Conservation (phyloP, 2,329 filamentous ascomycete species). For the Coniochaeta ligniaria region DNA sequence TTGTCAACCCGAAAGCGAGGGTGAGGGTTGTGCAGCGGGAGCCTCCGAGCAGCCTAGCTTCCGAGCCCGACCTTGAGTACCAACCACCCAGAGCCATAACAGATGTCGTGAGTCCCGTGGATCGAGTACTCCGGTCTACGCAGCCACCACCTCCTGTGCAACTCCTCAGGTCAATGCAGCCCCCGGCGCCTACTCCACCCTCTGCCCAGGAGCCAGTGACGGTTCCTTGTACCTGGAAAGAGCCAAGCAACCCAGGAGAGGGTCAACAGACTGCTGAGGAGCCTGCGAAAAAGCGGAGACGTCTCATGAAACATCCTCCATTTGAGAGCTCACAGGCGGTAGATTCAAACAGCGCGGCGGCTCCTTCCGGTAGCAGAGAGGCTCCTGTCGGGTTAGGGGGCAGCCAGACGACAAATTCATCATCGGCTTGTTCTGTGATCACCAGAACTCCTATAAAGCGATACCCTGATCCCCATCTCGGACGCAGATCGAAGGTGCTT, state of each 20-base stretch:
- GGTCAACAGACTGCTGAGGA: background rate
- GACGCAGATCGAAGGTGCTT: background rate
- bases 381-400: background rate
- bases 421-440: background rate
- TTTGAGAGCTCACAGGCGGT: slow-evolving; percentile 1
- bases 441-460: background rate
- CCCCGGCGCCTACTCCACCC: slow-evolving; percentile 14
- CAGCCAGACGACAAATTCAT: background rate
- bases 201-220: slow-evolving; percentile 15
- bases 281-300: slow-evolving; percentile 5
- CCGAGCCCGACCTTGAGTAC: slow-evolving; percentile 13
- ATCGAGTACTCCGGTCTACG: slow-evolving; percentile 1
- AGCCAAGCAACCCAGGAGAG: slow-evolving; percentile 1
- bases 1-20: background rate
- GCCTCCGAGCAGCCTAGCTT: slow-evolving; percentile 9
- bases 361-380: background rate
- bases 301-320: slow-evolving; percentile 8
- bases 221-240: slow-evolving; percentile 13
- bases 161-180: background rate
- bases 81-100: slow-evolving; percentile 11
- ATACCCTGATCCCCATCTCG: too few species aligned
- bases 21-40: background rate
- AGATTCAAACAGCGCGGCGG: background rate
- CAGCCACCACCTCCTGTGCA: slow-evolving; percentile 2
- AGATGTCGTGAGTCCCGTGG: slow-evolving; percentile 5